Evolutionary conservation across 2,329 filamentous ascomycete species (phyloP), one percentile per base, ranked within the genome.

Genomic region (Nectriaceae sp.): DNA sequence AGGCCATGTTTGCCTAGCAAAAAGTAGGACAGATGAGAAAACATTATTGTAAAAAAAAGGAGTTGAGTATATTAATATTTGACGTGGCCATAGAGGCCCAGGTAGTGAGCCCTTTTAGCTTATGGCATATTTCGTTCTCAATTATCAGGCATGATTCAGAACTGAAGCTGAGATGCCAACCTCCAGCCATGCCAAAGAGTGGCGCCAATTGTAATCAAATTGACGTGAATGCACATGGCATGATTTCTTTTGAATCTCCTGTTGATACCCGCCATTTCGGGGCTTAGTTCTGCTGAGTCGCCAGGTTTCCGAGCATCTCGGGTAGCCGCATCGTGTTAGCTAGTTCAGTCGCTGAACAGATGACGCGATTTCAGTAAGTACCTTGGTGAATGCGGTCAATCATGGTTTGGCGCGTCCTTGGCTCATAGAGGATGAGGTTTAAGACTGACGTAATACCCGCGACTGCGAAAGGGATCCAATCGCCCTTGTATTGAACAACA

Each of bases 141-240:
- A n/a, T n/a, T n/a, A n/a, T n/a, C 24, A 29, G 13, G 24, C 19
- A 41, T 29, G 21, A 11, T 41, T 29, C 13, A 52, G 22, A 44
- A 59, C 21, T 54, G 48, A 3, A 64, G 40, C 8, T 45, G 53
- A 21, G 61, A 62, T 15, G 58, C 56, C 13, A 62, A 4, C 21
- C 66, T 59, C 46, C 70, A 61, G 26, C 60, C 51, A 37, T 61
- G 63, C 54, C 65, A 70, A 42, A 70, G 44, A 18, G 55, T 56
- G 38, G 59, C 60, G 3, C 59, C 62, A 3, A 74, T 61, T 0
- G 65, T 61, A 11, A 73, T 52, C 21, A 74, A 49, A 43, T 75
- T 75, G 8, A 74, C 48, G 29, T 75, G 71, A 42, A 74, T 73
- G 44, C 66, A 70, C 68, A 73, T 74, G 18, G 71, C 70, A 46